Evolutionary conservation across 768 basidiomycete genomes (phyloP).

Genomic region (Paxillus involutus): DNA sequence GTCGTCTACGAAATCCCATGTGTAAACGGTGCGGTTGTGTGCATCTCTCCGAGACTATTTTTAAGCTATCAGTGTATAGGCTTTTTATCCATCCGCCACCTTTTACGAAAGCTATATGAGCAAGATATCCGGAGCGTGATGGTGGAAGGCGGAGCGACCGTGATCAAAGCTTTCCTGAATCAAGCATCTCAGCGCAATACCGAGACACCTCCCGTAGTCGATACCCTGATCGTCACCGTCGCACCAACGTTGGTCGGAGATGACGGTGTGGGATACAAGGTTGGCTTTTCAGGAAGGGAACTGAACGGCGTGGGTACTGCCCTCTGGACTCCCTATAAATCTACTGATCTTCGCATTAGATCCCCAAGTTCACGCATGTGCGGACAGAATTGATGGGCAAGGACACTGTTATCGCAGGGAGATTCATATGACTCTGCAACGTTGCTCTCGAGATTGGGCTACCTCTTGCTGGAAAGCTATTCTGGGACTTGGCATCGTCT

Average conservation of each 20-base stretch:
- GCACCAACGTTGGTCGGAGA: slow-evolving; percentile 83
- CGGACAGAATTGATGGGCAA: slow-evolving; percentile 30
- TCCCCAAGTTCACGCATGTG: slow-evolving; percentile 28
- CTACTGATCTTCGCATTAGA: slow-evolving; percentile 6
- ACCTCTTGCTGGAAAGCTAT: too few species aligned
- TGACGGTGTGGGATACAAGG: slow-evolving; percentile 60
- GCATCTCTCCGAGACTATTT: neutral
- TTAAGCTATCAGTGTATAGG: slow-evolving; percentile 23
- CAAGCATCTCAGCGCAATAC: slow-evolving; percentile 6
- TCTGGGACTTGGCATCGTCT: too few species aligned
- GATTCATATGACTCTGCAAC: slow-evolving; percentile 7
- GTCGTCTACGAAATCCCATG: slow-evolving; percentile 52
- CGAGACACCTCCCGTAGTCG: slow-evolving; percentile 42
- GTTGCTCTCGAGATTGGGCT: too few species aligned
- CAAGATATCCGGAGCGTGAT: slow-evolving; percentile 75
- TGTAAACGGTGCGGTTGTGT: slow-evolving; percentile 33
- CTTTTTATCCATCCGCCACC: slow-evolving; percentile 41
- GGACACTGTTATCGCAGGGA: slow-evolving; percentile 32
- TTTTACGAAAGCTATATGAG: slow-evolving; percentile 53
- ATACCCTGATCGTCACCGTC: slow-evolving; percentile 80
- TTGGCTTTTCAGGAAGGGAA: slow-evolving; percentile 12
- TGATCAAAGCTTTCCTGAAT: slow-evolving; percentile 59
- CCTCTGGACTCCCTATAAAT: neutral
- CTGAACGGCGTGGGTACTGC: slow-evolving; percentile 17
- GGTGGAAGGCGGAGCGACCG: slow-evolving; percentile 91